These are phyloP conservation scores for Suillus weaverae DNA, from an alignment of 768 basidiomycete genomes.

Conservation along the genomic window DNA sequence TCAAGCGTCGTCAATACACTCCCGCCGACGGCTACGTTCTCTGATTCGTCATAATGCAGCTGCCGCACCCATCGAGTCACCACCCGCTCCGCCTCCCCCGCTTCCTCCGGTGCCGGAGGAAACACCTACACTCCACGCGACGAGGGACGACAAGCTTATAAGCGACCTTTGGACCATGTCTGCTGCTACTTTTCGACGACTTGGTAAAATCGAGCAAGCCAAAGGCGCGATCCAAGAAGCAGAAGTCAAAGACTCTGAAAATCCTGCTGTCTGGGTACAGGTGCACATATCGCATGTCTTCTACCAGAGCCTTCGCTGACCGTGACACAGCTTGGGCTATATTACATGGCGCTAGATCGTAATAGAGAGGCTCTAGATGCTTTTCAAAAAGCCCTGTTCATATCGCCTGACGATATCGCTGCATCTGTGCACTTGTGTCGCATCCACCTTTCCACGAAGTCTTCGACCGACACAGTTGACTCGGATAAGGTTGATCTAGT, in stretches of 20 bases:
- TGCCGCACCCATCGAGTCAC: conserved; percentile 32
- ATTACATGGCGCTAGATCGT: conserved; percentile 60
- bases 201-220: conserved; percentile 88
- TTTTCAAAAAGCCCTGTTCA: conserved; percentile 87
- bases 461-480: conserved; percentile 18
- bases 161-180: conserved; percentile 92
- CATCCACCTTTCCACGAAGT: conserved; percentile 53
- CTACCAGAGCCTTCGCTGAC: background rate
- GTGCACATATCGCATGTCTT: conserved; percentile 41
- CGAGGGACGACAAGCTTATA: conserved; percentile 66
- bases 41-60: conserved; percentile 37
- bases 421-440: conserved; percentile 79
- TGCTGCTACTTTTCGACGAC: conserved; percentile 88
- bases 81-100: conserved; percentile 34
- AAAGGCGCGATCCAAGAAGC: conserved; percentile 94
- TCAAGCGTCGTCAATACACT: conserved; percentile 85
- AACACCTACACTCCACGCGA: conserved; percentile 36
- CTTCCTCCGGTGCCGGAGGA: conserved; percentile 37
- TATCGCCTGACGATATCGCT: conserved; percentile 74
- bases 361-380: conserved; percentile 67
- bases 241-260: conserved; percentile 82
- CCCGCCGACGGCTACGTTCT: conserved; percentile 60
- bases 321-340: conserved; percentile 64
- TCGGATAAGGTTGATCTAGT: conserved; percentile 72
- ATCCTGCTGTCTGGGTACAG: conserved; percentile 94